Evolutionary conservation across 495 filamentous ascomycete species (phyloP).

Genomic region (Hypoxylon cercidicola): DNA sequence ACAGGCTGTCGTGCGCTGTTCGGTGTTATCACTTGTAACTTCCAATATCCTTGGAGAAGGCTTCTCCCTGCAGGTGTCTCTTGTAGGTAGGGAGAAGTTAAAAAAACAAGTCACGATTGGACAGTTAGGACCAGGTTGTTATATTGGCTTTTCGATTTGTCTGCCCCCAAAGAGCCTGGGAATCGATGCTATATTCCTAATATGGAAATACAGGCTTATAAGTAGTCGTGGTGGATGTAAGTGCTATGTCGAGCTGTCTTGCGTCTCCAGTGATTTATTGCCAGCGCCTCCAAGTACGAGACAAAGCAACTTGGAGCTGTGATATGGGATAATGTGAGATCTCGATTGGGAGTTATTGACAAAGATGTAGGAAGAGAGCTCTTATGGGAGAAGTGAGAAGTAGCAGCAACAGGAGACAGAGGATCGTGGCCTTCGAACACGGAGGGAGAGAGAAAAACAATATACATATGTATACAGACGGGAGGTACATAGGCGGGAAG

Average conservation of each 20-base stretch:
- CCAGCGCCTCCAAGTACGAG: not conserved
- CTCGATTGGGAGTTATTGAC: slow-evolving; percentile 12
- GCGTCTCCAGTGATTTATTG: not conserved
- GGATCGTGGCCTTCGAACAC: not conserved
- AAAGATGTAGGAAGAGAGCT: slow-evolving; percentile 1
- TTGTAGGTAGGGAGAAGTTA: not conserved
- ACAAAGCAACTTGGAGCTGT: slow-evolving; percentile 9
- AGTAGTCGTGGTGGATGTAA: not conserved
- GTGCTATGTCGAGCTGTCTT: not conserved
- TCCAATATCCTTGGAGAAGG: slow-evolving; percentile 1
- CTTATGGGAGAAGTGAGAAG: not conserved
- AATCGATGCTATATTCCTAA: slow-evolving; percentile 5
- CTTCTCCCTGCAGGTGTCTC: not conserved
- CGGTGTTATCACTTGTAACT: slow-evolving; percentile 2
- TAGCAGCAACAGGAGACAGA: slow-evolving; percentile 9
- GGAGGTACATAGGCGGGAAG: slow-evolving; percentile 11
- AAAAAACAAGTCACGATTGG: slow-evolving; percentile 7
- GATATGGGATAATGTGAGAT: not conserved
- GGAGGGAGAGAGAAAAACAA: slow-evolving; percentile 10
- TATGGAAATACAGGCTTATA: slow-evolving; percentile 12
- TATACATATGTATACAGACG: slow-evolving; percentile 25
- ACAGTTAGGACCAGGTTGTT: not conserved
- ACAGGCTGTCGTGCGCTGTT: slow-evolving; percentile 9
- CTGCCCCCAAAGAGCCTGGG: too few relatives aligned
- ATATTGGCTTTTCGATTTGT: slow-evolving; percentile 6